Evolutionary conservation across 768 basidiomycete genomes (phyloP).

Genomic region (Melanogaster broomeanus): DNA sequence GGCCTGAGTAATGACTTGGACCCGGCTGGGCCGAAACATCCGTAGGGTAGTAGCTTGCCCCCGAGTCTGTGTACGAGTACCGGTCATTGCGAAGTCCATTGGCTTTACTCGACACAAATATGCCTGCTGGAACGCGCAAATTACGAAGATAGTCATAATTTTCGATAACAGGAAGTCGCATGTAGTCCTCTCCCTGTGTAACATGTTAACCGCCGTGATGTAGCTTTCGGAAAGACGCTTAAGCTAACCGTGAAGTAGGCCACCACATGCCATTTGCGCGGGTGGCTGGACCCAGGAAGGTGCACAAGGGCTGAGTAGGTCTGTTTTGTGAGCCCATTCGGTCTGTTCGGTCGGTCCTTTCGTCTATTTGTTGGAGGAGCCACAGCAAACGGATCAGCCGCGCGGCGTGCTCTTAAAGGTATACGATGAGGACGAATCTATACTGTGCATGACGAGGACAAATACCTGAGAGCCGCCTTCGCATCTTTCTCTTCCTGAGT

Average conservation of each 20-base stretch:
- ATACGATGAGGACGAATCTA: constrained; percentile 10
- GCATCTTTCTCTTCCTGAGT: constrained; percentile 79
- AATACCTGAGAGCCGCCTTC: constrained; percentile 74
- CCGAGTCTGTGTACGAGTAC: constrained; percentile 15
- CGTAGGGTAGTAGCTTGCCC: constrained; percentile 12
- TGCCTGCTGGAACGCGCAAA: constrained; percentile 65
- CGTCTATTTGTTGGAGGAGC: constrained; percentile 64
- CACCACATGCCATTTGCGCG: constrained; percentile 81
- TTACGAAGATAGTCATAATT: constrained; percentile 72
- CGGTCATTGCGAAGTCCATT: constrained; percentile 32
- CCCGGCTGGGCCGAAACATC: constrained; percentile 10
- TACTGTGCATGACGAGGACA: constrained; percentile 12
- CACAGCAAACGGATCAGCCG: constrained; percentile 59
- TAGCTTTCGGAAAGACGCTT: not conserved
- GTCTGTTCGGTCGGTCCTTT: constrained; percentile 77
- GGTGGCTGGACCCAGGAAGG: constrained; percentile 55
- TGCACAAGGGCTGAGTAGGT: constrained; percentile 80
- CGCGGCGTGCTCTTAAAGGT: constrained; percentile 50
- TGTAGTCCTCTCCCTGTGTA: constrained; percentile 67
- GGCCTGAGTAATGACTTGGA: constrained; percentile 9
- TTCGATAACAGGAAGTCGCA: constrained; percentile 69
- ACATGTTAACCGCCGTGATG: not conserved
- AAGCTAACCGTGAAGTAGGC: constrained; percentile 74
- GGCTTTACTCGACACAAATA: constrained; percentile 74
- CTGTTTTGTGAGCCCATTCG: constrained; percentile 83